Conservation (phyloP, 306 rosid genomes). For the Ormosia emarginata region DNA sequence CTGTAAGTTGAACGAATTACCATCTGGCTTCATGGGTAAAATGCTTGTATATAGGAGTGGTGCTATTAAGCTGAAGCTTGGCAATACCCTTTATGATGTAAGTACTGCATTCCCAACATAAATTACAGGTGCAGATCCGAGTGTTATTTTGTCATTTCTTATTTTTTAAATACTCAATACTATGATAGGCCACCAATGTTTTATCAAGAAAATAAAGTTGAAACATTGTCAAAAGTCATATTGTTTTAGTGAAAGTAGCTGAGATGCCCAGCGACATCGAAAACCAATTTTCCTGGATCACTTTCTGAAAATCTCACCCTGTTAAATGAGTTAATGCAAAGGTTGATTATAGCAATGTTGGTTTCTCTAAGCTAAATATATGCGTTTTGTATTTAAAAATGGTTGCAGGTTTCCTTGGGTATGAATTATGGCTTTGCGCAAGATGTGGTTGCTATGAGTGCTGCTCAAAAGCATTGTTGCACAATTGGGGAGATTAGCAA, state of each 20-base stretch:
- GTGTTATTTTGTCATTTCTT: neutral
- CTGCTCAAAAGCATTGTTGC: constrained; percentile 57
- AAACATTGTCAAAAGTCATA: neutral
- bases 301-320: neutral
- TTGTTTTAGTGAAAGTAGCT: neutral
- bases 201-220: neutral
- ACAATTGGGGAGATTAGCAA: constrained; percentile 62
- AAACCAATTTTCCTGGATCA: neutral
- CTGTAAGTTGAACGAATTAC: constrained; percentile 44
- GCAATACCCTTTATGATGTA: constrained; percentile 75
- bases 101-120: constrained; percentile 31
- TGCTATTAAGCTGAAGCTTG: constrained; percentile 73
- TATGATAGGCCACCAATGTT: neutral
- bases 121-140: neutral
- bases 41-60: constrained; percentile 81
- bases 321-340: neutral
- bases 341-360: neutral
- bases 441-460: constrained; percentile 61
- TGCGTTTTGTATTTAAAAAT: neutral
- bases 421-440: constrained; percentile 64
- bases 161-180: neutral
- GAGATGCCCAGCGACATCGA: neutral
- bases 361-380: neutral
- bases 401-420: constrained; percentile 71
- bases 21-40: constrained; percentile 81